Percentiles rank a stretch among this genome's conserved stretches.
These are phyloP conservation scores for Blastobotrys elegans DNA, from an alignment of 1,139 yeast genomes.

Conservation along the genomic window DNA sequence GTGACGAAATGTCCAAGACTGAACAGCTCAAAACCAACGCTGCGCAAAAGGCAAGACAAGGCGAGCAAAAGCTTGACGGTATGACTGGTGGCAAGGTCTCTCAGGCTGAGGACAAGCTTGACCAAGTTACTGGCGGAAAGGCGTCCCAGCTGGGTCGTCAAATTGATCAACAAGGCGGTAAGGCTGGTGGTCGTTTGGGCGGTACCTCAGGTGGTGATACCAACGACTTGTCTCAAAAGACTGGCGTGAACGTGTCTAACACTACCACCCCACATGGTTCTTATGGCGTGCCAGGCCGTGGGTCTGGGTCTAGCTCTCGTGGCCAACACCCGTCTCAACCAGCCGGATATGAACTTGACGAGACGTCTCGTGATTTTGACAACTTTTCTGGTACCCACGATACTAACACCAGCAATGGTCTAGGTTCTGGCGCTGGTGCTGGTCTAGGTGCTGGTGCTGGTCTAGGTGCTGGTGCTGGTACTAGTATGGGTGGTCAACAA, in stretches of 20 bases:
- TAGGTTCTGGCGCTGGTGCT: neutral
- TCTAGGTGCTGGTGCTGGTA: neutral
- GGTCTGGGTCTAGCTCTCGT: neutral
- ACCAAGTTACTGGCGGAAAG: conserved; percentile 6
- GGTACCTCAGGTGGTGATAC: neutral
- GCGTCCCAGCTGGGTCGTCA: neutral
- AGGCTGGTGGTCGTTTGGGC: neutral
- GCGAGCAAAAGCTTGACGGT: neutral
- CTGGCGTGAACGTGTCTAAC: neutral
- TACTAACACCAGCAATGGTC: neutral
- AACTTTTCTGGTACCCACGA: neutral
- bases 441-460: neutral
- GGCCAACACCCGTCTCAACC: neutral
- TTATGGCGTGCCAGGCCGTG: conserved; percentile 3
- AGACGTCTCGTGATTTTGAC: neutral
- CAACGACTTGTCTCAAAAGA: neutral
- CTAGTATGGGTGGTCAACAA: too few species aligned
- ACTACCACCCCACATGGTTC: neutral
- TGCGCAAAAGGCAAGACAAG: neutral
- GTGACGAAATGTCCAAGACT: neutral
- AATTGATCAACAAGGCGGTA: neutral
- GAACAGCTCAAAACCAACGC: neutral
- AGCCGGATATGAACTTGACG: neutral
- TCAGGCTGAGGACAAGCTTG: neutral
- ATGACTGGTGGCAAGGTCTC: conserved; percentile 5